Conservation (phyloP, 1,139 yeast genomes). For the Kodamaea derodonti region DNA sequence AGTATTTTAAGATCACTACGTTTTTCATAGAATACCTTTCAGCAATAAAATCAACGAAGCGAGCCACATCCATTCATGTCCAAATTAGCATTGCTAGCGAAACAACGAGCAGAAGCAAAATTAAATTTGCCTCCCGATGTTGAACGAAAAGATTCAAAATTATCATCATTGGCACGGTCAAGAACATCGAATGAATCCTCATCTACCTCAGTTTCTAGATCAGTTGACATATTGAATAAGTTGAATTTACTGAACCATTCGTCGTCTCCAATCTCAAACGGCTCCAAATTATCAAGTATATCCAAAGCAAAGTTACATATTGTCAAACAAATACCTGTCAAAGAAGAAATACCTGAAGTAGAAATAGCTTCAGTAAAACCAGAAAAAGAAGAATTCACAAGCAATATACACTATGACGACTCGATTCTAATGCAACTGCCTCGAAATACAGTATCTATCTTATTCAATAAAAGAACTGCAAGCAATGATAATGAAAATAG, state of each 20-base stretch:
- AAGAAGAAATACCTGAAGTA: not conserved
- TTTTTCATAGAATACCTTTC: not conserved
- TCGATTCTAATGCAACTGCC: conserved; percentile 16
- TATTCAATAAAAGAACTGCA: conserved; percentile 2
- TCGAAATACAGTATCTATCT: conserved; percentile 4
- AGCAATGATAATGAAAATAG: conserved; percentile 11
- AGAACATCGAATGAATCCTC: conserved; percentile 18
- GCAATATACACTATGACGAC: conserved; percentile 11
- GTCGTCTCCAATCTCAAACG: not conserved
- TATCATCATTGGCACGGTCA: conserved; percentile 47
- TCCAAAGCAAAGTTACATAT: not conserved
- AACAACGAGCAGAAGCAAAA: conserved; percentile 8
- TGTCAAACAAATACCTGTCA: not conserved
- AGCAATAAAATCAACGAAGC: not conserved
- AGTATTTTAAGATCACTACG: not conserved
- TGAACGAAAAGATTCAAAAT: conserved; percentile 24
- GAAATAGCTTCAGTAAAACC: not conserved
- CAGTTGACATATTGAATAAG: conserved; percentile 11
- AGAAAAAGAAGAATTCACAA: not conserved
- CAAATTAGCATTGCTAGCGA: conserved; percentile 14
- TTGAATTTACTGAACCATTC: conserved; percentile 2
- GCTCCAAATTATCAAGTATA: conserved; percentile 1
- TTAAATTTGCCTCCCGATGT: not conserved
- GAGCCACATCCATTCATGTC: conserved; percentile 6
- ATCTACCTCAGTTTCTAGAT: conserved; percentile 1